Evolutionary conservation across 2,329 filamentous ascomycete species (phyloP).

Genomic region (Fusarium sp.): DNA sequence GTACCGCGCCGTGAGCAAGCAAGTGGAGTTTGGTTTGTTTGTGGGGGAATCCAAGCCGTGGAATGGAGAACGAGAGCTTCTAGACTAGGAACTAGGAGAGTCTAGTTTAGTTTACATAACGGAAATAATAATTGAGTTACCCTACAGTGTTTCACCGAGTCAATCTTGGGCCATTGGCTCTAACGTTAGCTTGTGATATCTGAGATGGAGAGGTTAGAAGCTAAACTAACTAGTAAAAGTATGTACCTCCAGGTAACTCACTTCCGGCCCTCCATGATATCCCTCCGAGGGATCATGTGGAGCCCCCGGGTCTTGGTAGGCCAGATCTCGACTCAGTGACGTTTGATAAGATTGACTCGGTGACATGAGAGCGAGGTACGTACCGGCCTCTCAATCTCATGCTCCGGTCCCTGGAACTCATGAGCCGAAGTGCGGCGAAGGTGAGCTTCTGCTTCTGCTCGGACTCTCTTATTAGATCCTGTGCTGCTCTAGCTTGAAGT

Average conservation of each 20-base stretch:
- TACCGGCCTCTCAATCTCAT: slow-evolving; percentile 18
- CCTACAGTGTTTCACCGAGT: slow-evolving; percentile 32
- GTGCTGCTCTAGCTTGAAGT: slow-evolving; percentile 18
- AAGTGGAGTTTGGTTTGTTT: slow-evolving; percentile 37
- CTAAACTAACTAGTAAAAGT: not conserved
- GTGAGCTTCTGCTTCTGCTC: not conserved
- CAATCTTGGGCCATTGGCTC: slow-evolving; percentile 1
- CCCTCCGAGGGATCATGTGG: slow-evolving; percentile 27
- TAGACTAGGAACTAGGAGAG: slow-evolving; percentile 17
- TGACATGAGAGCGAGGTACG: slow-evolving; percentile 31
- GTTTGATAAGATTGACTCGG: slow-evolving; percentile 39
- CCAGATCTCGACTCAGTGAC: slow-evolving; percentile 42
- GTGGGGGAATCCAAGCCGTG: slow-evolving; percentile 37
- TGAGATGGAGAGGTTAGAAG: too few relatives aligned
- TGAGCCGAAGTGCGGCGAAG: slow-evolving; percentile 37
- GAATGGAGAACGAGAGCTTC: slow-evolving; percentile 15
- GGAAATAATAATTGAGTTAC: slow-evolving; percentile 12
- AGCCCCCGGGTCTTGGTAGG: slow-evolving; percentile 3
- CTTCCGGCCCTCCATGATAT: slow-evolving; percentile 23
- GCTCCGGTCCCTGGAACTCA: slow-evolving; percentile 37
- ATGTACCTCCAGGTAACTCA: slow-evolving; percentile 37
- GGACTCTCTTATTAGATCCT: slow-evolving; percentile 39
- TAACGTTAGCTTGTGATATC: slow-evolving; percentile 4
- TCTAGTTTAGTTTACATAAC: not conserved
- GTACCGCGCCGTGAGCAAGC: not conserved